A percentile compares a stretch with the other conserved stretches of the same genome.
These are phyloP conservation scores for Saussurea involucrata DNA, from an alignment of 129 eudicot species.

Conservation along the genomic window DNA sequence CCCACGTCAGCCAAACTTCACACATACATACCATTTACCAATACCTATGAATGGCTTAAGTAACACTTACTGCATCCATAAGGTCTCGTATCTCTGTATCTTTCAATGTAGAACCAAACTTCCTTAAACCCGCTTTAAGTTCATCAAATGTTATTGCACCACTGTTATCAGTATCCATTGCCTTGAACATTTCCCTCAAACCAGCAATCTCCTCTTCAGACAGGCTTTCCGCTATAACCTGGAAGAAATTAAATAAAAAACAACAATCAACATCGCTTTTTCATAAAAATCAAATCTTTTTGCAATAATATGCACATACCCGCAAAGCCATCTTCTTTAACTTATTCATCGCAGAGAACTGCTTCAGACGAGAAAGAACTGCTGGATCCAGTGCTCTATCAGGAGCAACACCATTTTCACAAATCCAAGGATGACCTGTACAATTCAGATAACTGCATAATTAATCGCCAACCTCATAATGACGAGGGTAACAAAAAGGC, in stretches of 20 bases:
- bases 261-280: background rate
- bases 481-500: background rate
- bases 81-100: constrained; percentile 94
- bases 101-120: constrained; percentile 83
- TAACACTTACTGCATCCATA: constrained; percentile 82
- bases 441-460: constrained; percentile 2
- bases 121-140: constrained; percentile 84
- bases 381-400: constrained; percentile 94
- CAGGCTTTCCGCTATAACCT: constrained; percentile 97
- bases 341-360: constrained; percentile 98
- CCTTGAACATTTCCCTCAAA: constrained; percentile 84
- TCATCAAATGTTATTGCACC: constrained; percentile 98
- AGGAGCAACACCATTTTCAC: constrained; percentile 98
- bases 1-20: background rate
- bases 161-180: constrained; percentile 95
- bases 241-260: background rate
- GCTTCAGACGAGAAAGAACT: constrained; percentile 96
- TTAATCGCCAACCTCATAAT: background rate
- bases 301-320: constrained; percentile 43
- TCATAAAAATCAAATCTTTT: background rate
- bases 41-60: background rate
- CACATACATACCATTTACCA: background rate
- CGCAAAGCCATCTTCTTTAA: constrained; percentile 98
- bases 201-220: constrained; percentile 99
- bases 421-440: constrained; percentile 98